Conservation (phyloP, 331 rosid genomes). For the Arachis monticola region DNA sequence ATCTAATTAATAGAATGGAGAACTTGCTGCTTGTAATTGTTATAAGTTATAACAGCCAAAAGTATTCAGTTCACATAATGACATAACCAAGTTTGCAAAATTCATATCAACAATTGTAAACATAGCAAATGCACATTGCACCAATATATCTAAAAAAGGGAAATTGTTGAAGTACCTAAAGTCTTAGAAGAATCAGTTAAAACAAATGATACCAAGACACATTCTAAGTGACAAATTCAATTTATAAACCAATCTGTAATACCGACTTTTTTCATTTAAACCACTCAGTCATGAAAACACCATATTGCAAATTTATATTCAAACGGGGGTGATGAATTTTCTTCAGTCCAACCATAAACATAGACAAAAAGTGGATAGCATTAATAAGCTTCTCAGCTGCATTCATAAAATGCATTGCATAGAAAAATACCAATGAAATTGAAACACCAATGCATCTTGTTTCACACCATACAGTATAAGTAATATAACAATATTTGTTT, state of each 20-base stretch:
- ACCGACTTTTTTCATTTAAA: conserved; percentile 6
- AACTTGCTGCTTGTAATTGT: not conserved
- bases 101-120: conserved; percentile 21
- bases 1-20: conserved; percentile 10
- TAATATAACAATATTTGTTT: not conserved
- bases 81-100: not conserved
- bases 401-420: conserved; percentile 8
- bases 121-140: not conserved
- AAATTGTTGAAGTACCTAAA: not conserved
- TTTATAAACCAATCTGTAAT: not conserved
- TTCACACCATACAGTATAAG: not conserved
- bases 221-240: not conserved
- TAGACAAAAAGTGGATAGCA: not conserved
- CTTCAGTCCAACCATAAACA: not conserved
- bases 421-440: conserved; percentile 17
- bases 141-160: not conserved
- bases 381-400: not conserved
- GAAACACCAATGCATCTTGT: not conserved
- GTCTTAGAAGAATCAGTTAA: not conserved
- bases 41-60: not conserved
- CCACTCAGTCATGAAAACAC: conserved; percentile 4
- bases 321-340: not conserved
- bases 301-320: conserved; percentile 3
- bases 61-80: not conserved
- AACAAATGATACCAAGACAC: conserved; percentile 5